Base-by-base conservation (phyloP, 1,284 basidiomycete genomes). In the Agaricales sp. region DNA sequence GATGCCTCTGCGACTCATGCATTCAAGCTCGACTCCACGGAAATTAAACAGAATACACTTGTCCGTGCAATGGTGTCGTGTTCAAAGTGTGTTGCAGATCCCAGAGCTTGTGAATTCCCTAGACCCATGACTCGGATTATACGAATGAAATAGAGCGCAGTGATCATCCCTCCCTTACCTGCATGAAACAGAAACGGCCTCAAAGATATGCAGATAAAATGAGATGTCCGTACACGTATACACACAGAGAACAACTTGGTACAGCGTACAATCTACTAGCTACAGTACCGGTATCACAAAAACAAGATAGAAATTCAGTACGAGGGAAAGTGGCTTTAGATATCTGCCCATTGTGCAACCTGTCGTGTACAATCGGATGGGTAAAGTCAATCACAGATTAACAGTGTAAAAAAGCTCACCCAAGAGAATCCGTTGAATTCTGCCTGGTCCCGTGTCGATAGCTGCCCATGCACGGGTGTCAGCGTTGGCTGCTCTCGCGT, bases 371-470 rank as follows among this genome's bases (percentile, higher is more conserved):
- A 35, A 35, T 35, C 8, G 8, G 11, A 35, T 35, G 11, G n/a
- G 30, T n/a, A n/a, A 35, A 22, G 21, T 54, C 68, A 51, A 57
- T 35, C 11, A n/a, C 30, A 11, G n/a, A 35, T n/a, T n/a, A 35
- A 35, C 30, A 11, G 8, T 35, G 30, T 35, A n/a, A 35, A 35
- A 11, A 8, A 8, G 18, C 39, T 41, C 8, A 85, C 84, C 87
- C 92, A 96, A 52, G 91, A 93, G 75, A 98, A 98, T 20, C 92
- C 92, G 54, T 88, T 85, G 70, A 98, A 98, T 67, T 96, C 93
- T 54, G 84, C 78, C 68, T 99, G 96, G 62, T 99, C 94, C 54
- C 86, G 82, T 38, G 87, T 66, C n/a, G 89, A 90, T 54, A 99
- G 69, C 56, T 97, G 92, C 24, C 89, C 90, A 61, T 99, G 94